Percentiles rank a stretch among this genome's conserved stretches.
Conservation (phyloP, 805 yeast species). For the Priceomyces castillae region DNA sequence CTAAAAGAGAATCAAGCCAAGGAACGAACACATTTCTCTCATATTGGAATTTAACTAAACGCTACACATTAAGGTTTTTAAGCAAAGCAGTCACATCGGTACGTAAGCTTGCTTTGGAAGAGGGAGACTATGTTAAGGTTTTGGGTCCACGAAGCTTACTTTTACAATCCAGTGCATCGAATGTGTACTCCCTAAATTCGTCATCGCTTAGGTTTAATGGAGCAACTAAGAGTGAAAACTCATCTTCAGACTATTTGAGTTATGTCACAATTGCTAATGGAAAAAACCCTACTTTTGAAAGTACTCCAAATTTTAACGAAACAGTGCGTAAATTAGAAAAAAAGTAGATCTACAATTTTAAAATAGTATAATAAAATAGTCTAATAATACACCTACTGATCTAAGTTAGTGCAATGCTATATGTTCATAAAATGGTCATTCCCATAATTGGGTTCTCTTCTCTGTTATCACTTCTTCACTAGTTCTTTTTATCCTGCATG, state of each 20-base stretch:
- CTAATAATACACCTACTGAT: background rate
- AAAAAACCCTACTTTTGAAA: slow-evolving; percentile 39
- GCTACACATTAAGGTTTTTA: background rate
- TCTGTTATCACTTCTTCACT: no score
- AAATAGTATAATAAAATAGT: no score
- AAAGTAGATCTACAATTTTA: slow-evolving; percentile 2
- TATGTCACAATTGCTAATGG: slow-evolving; percentile 45
- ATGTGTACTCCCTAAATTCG: slow-evolving; percentile 6
- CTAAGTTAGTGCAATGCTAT: no score
- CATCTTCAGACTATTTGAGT: slow-evolving; percentile 45
- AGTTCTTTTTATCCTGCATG: no score
- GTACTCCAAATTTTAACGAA: slow-evolving; percentile 34
- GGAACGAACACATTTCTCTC: background rate
- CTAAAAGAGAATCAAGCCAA: background rate
- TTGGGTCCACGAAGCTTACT: slow-evolving; percentile 55
- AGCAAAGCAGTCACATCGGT: background rate
- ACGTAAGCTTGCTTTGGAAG: slow-evolving; percentile 19
- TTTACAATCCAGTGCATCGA: slow-evolving; percentile 43
- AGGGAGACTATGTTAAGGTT: slow-evolving; percentile 46
- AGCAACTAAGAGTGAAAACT: slow-evolving; percentile 3
- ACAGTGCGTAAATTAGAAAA: slow-evolving; percentile 11
- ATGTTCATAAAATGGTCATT: no score
- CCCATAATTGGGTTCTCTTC: no score
- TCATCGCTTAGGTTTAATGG: background rate
- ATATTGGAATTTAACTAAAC: background rate